Conservation (phyloP, 331 rosid genomes). For the Rosa hybrid region DNA sequence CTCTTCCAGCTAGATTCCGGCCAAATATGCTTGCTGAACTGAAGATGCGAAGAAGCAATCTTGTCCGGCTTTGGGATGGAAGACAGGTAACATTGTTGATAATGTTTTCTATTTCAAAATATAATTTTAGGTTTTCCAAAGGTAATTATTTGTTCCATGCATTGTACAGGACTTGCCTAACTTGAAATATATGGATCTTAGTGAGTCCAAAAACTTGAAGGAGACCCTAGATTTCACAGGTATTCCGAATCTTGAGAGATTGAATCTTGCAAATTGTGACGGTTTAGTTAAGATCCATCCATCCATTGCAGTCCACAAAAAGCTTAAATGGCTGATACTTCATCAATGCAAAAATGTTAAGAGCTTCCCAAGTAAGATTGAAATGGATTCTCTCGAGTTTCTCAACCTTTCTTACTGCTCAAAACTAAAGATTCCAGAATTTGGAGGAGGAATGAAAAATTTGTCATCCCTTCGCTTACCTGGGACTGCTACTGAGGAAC, state of each 20-base stretch:
- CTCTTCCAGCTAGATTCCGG: neutral
- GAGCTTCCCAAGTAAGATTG: neutral
- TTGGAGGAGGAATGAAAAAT: neutral
- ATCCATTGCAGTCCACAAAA: neutral
- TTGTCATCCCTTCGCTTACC: fast-evolving
- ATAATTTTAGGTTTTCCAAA: neutral
- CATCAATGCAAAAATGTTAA: neutral
- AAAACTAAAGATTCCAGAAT: neutral
- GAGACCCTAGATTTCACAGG: neutral
- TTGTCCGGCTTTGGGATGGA: neutral
- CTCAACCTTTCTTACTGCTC: neutral
- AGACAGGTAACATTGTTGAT: neutral
- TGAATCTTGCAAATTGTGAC: fast-evolving
- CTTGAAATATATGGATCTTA: neutral
- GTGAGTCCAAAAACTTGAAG: neutral
- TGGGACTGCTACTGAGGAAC: neutral
- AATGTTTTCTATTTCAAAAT: neutral
- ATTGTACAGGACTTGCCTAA: neutral
- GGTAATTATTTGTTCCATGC: neutral
- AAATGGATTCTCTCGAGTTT: neutral
- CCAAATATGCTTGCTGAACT: slow-evolving; percentile 2
- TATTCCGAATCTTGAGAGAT: neutral
- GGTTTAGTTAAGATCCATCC: neutral
- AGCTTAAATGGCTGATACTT: neutral
- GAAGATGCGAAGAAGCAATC: neutral